A percentile compares a stretch with the other conserved stretches of the same genome.
Conservation (phyloP, 1,284 basidiomycete species). For the Boletellus deceptivus region DNA sequence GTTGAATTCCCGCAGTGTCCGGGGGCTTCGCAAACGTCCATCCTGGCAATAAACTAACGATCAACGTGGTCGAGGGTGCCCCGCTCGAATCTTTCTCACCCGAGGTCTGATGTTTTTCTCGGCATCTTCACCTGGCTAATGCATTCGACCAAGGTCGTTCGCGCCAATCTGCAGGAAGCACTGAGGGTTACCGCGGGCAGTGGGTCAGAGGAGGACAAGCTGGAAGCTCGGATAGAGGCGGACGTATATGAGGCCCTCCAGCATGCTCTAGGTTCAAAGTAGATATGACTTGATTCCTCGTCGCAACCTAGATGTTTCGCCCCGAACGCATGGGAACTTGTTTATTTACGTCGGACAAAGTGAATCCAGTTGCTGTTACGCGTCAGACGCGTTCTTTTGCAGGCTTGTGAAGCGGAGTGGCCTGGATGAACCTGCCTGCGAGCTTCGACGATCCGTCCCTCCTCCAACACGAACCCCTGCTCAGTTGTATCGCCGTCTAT, state of each 20-base stretch:
- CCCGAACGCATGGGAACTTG: background rate
- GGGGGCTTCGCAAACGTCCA: conserved; percentile 98
- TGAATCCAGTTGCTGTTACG: too few relatives aligned
- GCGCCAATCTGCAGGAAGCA: conserved; percentile 88
- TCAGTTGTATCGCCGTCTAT: background rate
- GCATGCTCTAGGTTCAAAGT: conserved; percentile 71
- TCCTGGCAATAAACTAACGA: conserved; percentile 94
- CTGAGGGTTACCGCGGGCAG: conserved; percentile 78
- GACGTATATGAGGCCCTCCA: conserved; percentile 97
- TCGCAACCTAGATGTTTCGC: conserved; percentile 14
- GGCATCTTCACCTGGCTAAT: conserved; percentile 8
- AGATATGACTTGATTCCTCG: conserved; percentile 23
- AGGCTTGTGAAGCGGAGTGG: background rate
- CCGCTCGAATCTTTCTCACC: conserved; percentile 87
- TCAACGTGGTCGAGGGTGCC: conserved; percentile 97
- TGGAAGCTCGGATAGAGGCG: conserved; percentile 92
- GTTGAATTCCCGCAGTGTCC: conserved; percentile 61
- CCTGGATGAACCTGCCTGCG: conserved; percentile 21
- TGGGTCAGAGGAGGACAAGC: conserved; percentile 91
- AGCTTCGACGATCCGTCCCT: conserved; percentile 23
- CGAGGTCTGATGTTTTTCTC: conserved; percentile 52
- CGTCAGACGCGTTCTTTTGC: too few relatives aligned
- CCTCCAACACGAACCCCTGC: conserved; percentile 21
- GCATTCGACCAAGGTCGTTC: conserved; percentile 67
- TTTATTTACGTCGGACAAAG: too few relatives aligned